Percentiles rank a stretch among this genome's conserved stretches.
These are phyloP conservation scores for Pyrus betulifolia DNA, from an alignment of 306 rosid genomes.

Conservation along the genomic window DNA sequence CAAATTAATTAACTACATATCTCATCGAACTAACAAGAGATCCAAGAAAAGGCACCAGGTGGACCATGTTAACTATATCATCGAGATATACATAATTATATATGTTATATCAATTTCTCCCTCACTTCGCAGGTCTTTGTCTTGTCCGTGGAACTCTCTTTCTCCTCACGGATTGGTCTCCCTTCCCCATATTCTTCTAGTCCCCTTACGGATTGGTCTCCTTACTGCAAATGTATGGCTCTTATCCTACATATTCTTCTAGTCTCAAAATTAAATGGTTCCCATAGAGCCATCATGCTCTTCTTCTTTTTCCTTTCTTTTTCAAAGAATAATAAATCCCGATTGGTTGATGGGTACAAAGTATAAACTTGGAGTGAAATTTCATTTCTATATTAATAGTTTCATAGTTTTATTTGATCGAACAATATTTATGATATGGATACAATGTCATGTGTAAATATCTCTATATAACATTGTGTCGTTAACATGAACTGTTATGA, in stretches of 20 bases:
- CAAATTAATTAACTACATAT: background rate
- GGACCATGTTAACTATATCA: background rate
- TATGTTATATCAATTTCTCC: background rate
- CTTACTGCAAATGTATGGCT: background rate
- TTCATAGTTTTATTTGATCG: too few species aligned
- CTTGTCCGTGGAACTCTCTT: background rate
- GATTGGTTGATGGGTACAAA: background rate
- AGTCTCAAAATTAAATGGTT: background rate
- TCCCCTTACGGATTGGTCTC: background rate
- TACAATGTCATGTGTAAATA: background rate
- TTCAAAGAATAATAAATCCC: background rate
- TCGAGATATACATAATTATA: background rate
- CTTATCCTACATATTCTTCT: background rate
- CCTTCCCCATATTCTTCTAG: background rate
- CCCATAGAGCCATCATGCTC: background rate
- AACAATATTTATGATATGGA: too few species aligned
- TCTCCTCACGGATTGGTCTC: background rate
- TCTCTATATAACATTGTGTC: background rate
- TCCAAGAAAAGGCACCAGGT: background rate
- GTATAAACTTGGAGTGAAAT: background rate
- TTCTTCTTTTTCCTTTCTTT: background rate
- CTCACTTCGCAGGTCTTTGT: background rate
- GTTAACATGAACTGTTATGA: background rate
- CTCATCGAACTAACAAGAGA: background rate
- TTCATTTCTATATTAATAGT: background rate